Evolutionary conservation across 2,329 filamentous ascomycete species (phyloP), one percentile per base, ranked within the genome.

Genomic region (Annulohypoxylon truncatum): DNA sequence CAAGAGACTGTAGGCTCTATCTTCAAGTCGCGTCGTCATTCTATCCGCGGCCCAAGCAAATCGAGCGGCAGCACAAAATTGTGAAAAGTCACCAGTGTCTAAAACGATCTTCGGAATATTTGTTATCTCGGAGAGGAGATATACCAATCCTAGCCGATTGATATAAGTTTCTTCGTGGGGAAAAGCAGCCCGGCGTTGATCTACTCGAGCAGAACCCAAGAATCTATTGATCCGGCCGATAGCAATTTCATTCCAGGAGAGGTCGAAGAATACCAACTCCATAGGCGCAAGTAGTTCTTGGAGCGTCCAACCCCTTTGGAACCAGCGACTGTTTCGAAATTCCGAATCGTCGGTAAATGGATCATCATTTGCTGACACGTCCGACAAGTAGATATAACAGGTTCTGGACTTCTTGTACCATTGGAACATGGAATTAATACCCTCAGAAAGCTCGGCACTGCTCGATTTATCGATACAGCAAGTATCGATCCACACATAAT

Each of bases 401-500:
- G 64, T 35, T 4, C 10, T 4, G 1, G 66, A 52, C 4, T 57
- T 33, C 33, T 24, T 44, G 31, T 70, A 69, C 68, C 68, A 70
- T 15, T 58, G 28, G 18, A 69, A 67, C 66, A 71, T 71, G 0
- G 61, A 67, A 15, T 69, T 70, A 31, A 69, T 69, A 18, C 60
- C 55, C 46, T 66, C 68, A 8, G 64, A 69, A 33, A 71, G 61
- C 24, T 69, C 68, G 8, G 61, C 61, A 20, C 65, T 69, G 38
- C 65, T 71, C 4, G 56, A 61, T 33, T 70, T 67, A 52, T 68
- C 65, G 42, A 71, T 70, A 42, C 66, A 70, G 31, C 66, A 70
- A 44, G 68, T 69, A 26, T 71, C 63, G 13, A 71, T 28, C 59
- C 66, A 71, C 22, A 69, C 50, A 35, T 59, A 69, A 15, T 56